A percentile compares a stretch with the other conserved stretches of the same genome.
phyloP scores from a whole-genome alignment of 164 flowering plant species.

The Kalanchoe fedtschenkoi region DNA sequence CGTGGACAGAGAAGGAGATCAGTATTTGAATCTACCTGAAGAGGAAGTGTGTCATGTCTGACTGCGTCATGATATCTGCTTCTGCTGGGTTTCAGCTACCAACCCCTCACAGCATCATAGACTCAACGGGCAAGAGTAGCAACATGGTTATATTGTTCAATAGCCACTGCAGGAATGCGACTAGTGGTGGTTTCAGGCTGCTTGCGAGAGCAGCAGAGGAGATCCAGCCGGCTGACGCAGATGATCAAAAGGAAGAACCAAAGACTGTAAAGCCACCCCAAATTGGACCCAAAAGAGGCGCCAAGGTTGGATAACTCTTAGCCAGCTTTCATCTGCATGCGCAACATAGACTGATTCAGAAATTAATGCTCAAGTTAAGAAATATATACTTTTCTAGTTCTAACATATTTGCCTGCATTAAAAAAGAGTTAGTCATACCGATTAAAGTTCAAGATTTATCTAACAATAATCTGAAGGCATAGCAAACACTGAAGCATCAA shows the following conservation, averaged over 20 bases:
- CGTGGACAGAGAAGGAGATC: no score
- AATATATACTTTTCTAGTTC: no score
- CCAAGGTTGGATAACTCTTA: conserved; percentile 64
- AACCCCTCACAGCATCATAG: conserved; percentile 22
- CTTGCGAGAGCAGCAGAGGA: conserved; percentile 49
- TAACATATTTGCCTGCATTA: no score
- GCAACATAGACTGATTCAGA: not conserved
- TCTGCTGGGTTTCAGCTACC: conserved; percentile 42
- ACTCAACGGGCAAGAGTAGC: conserved; percentile 20
- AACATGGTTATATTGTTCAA: conserved; percentile 16
- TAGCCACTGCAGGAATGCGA: conserved; percentile 20
- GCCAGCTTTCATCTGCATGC: not conserved
- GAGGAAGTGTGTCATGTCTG: no score
- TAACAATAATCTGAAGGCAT: not conserved
- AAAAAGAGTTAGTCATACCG: no score
- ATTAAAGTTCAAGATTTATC: not conserved
- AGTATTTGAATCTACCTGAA: no score
- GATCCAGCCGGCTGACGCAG: conserved; percentile 27
- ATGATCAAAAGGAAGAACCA: conserved; percentile 24
- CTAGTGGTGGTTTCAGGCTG: conserved; percentile 61
- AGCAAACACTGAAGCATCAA: not conserved
- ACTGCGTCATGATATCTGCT: conserved; percentile 64
- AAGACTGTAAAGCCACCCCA: conserved; percentile 60
- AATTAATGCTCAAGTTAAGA: no score
- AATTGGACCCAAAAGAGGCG: conserved; percentile 89